These are phyloP conservation scores for Chamaenerion angustifolium DNA, from an alignment of 345 rosid species.

Conservation along the genomic window DNA sequence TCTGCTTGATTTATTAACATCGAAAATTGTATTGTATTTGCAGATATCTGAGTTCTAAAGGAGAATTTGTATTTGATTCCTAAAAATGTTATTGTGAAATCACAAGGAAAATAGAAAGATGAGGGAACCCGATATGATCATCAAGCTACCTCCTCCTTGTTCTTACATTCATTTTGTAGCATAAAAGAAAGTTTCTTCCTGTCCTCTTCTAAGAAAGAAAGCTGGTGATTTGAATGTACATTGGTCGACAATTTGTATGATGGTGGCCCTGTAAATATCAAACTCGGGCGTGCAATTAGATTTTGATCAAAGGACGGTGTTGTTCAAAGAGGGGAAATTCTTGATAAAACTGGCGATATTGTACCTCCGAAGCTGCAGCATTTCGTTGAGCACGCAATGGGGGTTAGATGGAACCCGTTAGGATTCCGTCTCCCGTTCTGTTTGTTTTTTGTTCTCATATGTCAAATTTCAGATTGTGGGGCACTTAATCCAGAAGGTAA, in stretches of 20 bases:
- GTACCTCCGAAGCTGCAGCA: conserved; percentile 30
- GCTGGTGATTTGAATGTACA: background rate
- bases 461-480: conserved; percentile 30
- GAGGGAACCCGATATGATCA: conserved; percentile 50
- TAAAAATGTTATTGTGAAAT: too few relatives aligned
- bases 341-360: conserved; percentile 56
- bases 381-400: conserved; percentile 44
- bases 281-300: too few relatives aligned
- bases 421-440: conserved; percentile 44
- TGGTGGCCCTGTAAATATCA: too few relatives aligned
- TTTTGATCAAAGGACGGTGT: too few relatives aligned
- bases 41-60: too few relatives aligned
- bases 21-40: too few relatives aligned
- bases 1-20: too few relatives aligned
- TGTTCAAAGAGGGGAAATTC: background rate
- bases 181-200: conserved; percentile 7
- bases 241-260: conserved; percentile 6
- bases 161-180: conserved; percentile 22
- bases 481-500: conserved; percentile 54
- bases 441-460: conserved; percentile 24
- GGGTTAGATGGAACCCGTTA: conserved; percentile 57
- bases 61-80: too few relatives aligned
- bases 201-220: background rate
- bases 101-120: conserved; percentile 18
- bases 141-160: conserved; percentile 9